Conservation (phyloP, 148 eudicot genomes). For the Pharnaceum exiguum region DNA sequence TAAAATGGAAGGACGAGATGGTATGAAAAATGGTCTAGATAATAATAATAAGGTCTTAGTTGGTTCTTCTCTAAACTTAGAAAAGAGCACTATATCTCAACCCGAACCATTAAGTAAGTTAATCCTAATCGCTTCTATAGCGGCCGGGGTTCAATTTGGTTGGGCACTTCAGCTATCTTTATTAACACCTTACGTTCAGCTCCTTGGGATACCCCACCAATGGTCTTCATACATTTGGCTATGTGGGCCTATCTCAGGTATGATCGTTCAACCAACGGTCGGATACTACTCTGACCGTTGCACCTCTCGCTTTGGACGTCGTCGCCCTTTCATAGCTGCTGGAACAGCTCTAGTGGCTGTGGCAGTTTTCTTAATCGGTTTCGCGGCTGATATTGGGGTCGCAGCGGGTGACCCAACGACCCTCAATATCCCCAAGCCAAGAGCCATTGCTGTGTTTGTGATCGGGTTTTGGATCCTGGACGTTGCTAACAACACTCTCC, state of each 20-base stretch:
- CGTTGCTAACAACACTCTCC: slow-evolving; percentile 51
- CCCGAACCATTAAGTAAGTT: slow-evolving; percentile 28
- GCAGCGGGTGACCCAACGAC: slow-evolving; percentile 28
- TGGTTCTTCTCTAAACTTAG: slow-evolving; percentile 25
- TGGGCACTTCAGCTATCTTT: slow-evolving; percentile 59
- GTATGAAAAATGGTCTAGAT: slow-evolving; percentile 20
- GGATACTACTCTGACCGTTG: slow-evolving; percentile 50
- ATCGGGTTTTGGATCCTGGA: slow-evolving; percentile 58
- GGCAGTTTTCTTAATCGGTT: slow-evolving; percentile 45
- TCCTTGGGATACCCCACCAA: slow-evolving; percentile 40
- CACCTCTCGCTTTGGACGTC: slow-evolving; percentile 43
- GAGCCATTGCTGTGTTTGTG: slow-evolving; percentile 46
- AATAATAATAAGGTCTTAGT: neutral
- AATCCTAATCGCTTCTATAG: slow-evolving; percentile 41
- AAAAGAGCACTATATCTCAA: slow-evolving; percentile 11
- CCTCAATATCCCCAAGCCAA: slow-evolving; percentile 22
- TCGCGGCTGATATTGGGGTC: slow-evolving; percentile 47
- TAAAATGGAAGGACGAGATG: slow-evolving; percentile 18
- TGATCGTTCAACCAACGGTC: slow-evolving; percentile 47
- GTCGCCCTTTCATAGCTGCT: slow-evolving; percentile 43
- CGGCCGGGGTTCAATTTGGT: slow-evolving; percentile 54
- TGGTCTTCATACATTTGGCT: slow-evolving; percentile 57
- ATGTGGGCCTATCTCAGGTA: slow-evolving; percentile 54
- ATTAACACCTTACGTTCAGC: slow-evolving; percentile 51
- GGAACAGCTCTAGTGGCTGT: slow-evolving; percentile 35